Conservation (phyloP, 805 yeast species). For the Candida chilensis region DNA sequence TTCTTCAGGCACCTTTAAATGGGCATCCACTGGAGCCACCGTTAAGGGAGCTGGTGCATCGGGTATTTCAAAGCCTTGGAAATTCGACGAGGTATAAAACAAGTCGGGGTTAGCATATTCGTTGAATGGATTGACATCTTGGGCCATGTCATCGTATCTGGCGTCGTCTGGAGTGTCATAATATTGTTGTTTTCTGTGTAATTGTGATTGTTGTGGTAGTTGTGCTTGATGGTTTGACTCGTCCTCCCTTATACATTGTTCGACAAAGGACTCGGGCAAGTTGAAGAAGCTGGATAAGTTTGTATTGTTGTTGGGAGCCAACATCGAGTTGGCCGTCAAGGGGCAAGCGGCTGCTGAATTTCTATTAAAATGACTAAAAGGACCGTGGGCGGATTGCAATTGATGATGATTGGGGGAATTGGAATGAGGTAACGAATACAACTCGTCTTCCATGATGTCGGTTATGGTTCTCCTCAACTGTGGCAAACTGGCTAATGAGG, state of each 20-base stretch:
- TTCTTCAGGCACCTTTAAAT: conserved; percentile 7
- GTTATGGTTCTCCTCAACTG: conserved; percentile 41
- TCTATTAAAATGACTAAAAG: conserved; percentile 3
- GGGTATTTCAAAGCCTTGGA: too few species aligned
- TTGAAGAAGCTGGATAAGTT: conserved; percentile 17
- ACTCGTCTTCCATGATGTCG: conserved; percentile 53
- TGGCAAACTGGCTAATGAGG: conserved; percentile 42
- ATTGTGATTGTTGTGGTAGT: too few species aligned
- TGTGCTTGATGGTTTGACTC: too few species aligned
- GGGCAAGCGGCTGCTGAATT: conserved; percentile 4
- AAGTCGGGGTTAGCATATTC: conserved; percentile 31
- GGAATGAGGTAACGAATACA: conserved; percentile 28
- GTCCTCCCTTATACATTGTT: too few species aligned
- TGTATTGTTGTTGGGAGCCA: conserved; percentile 9
- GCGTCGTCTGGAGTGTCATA: conserved; percentile 3
- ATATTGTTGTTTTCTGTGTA: neutral
- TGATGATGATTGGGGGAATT: conserved; percentile 1
- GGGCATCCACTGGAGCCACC: conserved; percentile 8
- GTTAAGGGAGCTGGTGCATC: conserved; percentile 6
- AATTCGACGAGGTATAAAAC: too few species aligned
- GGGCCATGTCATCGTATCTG: conserved; percentile 4
- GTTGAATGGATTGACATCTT: conserved; percentile 23
- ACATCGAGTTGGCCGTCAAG: too few species aligned
- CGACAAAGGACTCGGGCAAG: conserved; percentile 20
- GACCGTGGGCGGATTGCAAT: too few species aligned